Percentiles rank a stretch among this genome's conserved stretches.
Evolutionary conservation across 225 moss, liverwort and hornwort species (phyloP).

Genomic region (Sphagnum tenellum): DNA sequence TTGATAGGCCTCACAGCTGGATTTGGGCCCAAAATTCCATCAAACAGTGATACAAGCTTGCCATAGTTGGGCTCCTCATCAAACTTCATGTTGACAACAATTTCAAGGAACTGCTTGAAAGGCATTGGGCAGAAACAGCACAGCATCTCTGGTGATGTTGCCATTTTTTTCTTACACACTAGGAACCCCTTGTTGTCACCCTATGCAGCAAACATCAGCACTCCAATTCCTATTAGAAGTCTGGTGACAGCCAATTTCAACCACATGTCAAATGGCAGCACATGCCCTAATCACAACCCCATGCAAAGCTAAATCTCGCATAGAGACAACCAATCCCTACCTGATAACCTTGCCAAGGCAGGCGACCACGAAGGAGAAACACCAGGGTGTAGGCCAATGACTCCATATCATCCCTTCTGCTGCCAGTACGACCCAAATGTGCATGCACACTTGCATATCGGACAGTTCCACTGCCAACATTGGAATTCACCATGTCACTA

Average conservation of each 20-base stretch:
- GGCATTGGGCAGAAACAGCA: slow-evolving; percentile 60
- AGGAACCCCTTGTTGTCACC: slow-evolving; percentile 62
- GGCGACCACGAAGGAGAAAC: slow-evolving; percentile 46
- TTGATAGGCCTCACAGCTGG: slow-evolving; percentile 59
- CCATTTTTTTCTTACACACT: slow-evolving; percentile 70
- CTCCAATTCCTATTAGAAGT: neutral
- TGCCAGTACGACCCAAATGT: slow-evolving; percentile 57
- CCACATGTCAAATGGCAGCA: neutral
- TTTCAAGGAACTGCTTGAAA: slow-evolving; percentile 55
- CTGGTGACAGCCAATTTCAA: neutral
- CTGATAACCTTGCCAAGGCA: slow-evolving; percentile 69
- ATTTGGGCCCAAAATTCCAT: slow-evolving; percentile 50
- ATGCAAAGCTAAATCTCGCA: neutral
- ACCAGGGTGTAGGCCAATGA: slow-evolving; percentile 57
- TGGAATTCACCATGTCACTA: no score
- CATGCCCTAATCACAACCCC: neutral
- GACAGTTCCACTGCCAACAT: slow-evolving; percentile 37
- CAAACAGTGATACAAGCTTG: slow-evolving; percentile 42
- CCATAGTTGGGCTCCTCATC: slow-evolving; percentile 60
- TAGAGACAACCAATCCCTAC: slow-evolving; percentile 5
- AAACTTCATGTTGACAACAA: slow-evolving; percentile 65
- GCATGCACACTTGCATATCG: slow-evolving; percentile 64
- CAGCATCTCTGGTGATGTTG: slow-evolving; percentile 59
- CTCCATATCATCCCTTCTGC: slow-evolving; percentile 61
- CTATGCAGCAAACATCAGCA: slow-evolving; percentile 11